phyloP scores from a whole-genome alignment of 495 filamentous ascomycete species.

The Recurvomyces mirabilis region DNA sequence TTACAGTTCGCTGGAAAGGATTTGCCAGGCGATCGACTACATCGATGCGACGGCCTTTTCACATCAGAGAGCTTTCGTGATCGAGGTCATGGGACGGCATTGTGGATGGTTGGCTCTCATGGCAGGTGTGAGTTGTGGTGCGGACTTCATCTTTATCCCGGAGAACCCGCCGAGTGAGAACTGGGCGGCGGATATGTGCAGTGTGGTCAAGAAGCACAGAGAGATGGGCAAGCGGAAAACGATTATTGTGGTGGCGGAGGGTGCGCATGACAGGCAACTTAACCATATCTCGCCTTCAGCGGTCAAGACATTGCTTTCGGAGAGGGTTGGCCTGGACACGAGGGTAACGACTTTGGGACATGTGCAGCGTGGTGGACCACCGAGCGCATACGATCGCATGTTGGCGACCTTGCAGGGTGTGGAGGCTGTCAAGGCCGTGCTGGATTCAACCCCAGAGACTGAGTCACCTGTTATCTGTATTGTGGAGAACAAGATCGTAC shows the following conservation, averaged over 20 bases:
- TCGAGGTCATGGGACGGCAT: constrained; percentile 99
- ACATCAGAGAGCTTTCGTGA: constrained; percentile 95
- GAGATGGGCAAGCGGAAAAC: constrained; percentile 88
- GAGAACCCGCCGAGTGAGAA: constrained; percentile 82
- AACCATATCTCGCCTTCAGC: constrained; percentile 68
- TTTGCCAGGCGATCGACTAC: constrained; percentile 89
- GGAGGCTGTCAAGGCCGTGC: constrained; percentile 91
- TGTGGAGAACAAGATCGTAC: constrained; percentile 93
- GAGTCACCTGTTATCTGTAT: constrained; percentile 92
- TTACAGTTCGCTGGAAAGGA: constrained; percentile 81
- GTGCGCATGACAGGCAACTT: constrained; percentile 75
- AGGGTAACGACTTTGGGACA: constrained; percentile 92
- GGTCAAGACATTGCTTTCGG: constrained; percentile 79
- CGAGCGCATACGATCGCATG: constrained; percentile 90
- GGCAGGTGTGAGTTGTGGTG: constrained; percentile 89
- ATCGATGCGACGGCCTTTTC: constrained; percentile 94
- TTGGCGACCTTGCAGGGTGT: constrained; percentile 89
- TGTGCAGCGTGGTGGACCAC: constrained; percentile 84
- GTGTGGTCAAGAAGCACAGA: constrained; percentile 78
- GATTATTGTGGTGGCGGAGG: constrained; percentile 95
- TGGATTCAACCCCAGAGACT: constrained; percentile 78
- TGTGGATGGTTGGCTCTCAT: constrained; percentile 97
- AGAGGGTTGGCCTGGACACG: constrained; percentile 74
- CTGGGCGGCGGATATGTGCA: constrained; percentile 86
- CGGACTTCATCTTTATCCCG: constrained; percentile 93